phyloP scores from a whole-genome alignment of 495 filamentous ascomycete species.

The Penicillium flavigenum region DNA sequence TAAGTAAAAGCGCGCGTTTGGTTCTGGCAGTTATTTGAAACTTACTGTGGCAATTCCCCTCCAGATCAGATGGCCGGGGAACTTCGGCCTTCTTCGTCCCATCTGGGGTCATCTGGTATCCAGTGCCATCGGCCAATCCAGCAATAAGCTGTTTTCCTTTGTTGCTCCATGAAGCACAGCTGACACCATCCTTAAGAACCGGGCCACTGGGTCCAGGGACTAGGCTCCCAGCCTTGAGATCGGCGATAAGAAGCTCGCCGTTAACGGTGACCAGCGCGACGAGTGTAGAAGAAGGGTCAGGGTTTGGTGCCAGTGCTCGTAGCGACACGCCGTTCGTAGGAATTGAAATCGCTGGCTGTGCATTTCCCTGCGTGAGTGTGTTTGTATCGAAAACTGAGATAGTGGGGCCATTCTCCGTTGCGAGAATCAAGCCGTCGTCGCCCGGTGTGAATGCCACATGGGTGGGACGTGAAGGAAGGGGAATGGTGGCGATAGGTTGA shows the following conservation, averaged over 20 bases:
- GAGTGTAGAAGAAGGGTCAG: constrained; percentile 56
- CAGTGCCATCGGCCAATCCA: constrained; percentile 77
- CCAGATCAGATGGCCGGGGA: constrained; percentile 69
- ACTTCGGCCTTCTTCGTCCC: constrained; percentile 73
- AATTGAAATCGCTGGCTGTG: constrained; percentile 69
- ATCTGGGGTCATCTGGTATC: constrained; percentile 78
- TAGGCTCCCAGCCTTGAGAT: constrained; percentile 65
- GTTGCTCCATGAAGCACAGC: constrained; percentile 86
- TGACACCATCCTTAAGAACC: constrained; percentile 69
- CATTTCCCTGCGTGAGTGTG: constrained; percentile 60
- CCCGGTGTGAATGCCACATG: constrained; percentile 88
- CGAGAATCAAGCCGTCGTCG: constrained; percentile 79
- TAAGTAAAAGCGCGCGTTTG: constrained; percentile 10
- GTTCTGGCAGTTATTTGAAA: neutral
- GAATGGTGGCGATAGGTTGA: constrained; percentile 68
- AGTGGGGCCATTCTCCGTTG: constrained; percentile 78
- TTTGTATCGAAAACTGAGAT: constrained; percentile 78
- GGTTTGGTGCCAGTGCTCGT: constrained; percentile 78
- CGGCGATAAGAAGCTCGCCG: constrained; percentile 80
- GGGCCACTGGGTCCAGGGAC: constrained; percentile 62
- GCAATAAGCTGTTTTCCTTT: constrained; percentile 91
- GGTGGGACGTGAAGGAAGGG: constrained; percentile 71
- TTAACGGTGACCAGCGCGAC: constrained; percentile 77
- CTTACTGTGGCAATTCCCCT: constrained; percentile 65
- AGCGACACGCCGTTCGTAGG: constrained; percentile 71